These are phyloP conservation scores for Aegilops umbellulata DNA, from an alignment of 176 grass and related monocot genomes.

Conservation along the genomic window DNA sequence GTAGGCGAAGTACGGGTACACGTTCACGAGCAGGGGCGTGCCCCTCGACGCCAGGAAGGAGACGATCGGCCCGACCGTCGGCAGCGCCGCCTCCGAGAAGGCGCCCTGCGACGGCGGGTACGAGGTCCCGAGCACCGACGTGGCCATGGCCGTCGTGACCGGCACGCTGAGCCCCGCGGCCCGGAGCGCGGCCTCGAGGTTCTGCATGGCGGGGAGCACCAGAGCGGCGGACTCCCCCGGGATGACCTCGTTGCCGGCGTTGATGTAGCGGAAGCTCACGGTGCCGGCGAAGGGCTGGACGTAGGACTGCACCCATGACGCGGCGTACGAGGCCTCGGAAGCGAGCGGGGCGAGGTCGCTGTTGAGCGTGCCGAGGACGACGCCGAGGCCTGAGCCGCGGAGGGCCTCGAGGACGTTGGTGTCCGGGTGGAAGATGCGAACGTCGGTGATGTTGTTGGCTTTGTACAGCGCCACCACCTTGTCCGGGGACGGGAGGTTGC, in stretches of 20 bases:
- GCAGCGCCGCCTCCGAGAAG: slow-evolving; percentile 48
- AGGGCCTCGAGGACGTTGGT: slow-evolving; percentile 54
- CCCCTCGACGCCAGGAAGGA: slow-evolving; percentile 50
- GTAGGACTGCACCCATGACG: slow-evolving; percentile 68
- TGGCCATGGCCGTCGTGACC: slow-evolving; percentile 70
- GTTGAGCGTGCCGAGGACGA: slow-evolving; percentile 83
- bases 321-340: slow-evolving; percentile 49
- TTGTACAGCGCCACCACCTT: slow-evolving; percentile 67
- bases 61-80: slow-evolving; percentile 36
- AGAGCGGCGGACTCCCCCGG: slow-evolving; percentile 41
- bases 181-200: slow-evolving; percentile 57
- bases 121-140: slow-evolving; percentile 49
- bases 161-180: slow-evolving; percentile 43
- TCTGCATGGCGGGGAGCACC: slow-evolving; percentile 74
- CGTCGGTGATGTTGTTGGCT: slow-evolving; percentile 46
- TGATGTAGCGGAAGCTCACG: slow-evolving; percentile 73
- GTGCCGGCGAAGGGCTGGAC: slow-evolving; percentile 65
- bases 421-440: slow-evolving; percentile 81
- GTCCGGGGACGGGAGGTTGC: slow-evolving; percentile 77
- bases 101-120: slow-evolving; percentile 66
- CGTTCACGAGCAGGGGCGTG: slow-evolving; percentile 62
- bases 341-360: slow-evolving; percentile 64
- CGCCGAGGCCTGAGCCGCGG: slow-evolving; percentile 54
- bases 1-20: slow-evolving; percentile 87
- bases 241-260: slow-evolving; percentile 82